phyloP scores from a whole-genome alignment of 345 rosid genomes.

The Euphorbia pulcherrima region DNA sequence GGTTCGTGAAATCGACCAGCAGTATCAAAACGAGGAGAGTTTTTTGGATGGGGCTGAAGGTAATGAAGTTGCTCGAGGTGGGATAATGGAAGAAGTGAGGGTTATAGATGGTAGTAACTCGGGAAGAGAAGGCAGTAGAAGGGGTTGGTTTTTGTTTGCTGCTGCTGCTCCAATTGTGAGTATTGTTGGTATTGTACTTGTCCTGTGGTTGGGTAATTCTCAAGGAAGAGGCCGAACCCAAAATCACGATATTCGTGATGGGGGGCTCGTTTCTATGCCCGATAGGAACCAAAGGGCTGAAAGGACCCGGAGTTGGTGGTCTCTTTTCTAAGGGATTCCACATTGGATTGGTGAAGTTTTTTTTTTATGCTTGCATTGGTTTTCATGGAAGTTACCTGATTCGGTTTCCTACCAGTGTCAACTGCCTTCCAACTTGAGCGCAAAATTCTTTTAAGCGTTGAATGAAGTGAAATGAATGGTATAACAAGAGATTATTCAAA shows the following conservation, averaged over 20 bases:
- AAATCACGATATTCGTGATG: conserved; percentile 19
- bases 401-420: too few relatives aligned
- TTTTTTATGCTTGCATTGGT: neutral
- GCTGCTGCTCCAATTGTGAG: conserved; percentile 87
- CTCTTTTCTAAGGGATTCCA: conserved; percentile 37
- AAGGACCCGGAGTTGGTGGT: conserved; percentile 81
- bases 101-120: conserved; percentile 20
- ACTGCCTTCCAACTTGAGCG: too few relatives aligned
- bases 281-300: conserved; percentile 40
- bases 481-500: neutral
- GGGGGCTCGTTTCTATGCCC: conserved; percentile 15
- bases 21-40: conserved; percentile 41
- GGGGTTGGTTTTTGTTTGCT: conserved; percentile 72
- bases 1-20: conserved; percentile 35
- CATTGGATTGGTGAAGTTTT: neutral
- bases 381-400: neutral
- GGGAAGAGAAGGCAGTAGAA: conserved; percentile 34
- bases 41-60: conserved; percentile 45
- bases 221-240: conserved; percentile 35
- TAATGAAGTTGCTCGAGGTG: conserved; percentile 22
- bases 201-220: conserved; percentile 62
- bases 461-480: neutral
- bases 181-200: conserved; percentile 67
- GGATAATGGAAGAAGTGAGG: conserved; percentile 22
- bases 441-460: neutral